These are phyloP conservation scores for Cyclotella cryptica DNA, from an alignment of 108 stramenopile genomes.

Conservation along the genomic window DNA sequence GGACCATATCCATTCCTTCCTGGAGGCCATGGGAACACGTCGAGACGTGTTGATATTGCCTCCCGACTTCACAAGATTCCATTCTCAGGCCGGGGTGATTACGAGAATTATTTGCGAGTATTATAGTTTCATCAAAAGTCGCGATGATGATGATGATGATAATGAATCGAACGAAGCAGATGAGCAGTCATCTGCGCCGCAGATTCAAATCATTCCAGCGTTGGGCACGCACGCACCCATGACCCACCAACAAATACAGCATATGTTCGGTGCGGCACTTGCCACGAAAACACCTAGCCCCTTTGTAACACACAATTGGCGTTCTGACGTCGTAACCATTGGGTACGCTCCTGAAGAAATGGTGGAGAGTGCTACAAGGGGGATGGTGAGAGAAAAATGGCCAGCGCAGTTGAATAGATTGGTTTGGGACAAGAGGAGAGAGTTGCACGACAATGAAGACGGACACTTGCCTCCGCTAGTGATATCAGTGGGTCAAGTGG, in stretches of 20 bases:
- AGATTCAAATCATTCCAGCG: conserved; percentile 88
- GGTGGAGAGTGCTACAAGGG: conserved; percentile 76
- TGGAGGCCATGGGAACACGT: conserved; percentile 62
- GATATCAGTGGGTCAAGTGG: conserved; percentile 86
- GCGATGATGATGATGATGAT: conserved; percentile 1
- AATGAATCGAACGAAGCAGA: neutral
- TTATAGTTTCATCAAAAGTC: conserved; percentile 66
- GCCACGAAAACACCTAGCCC: conserved; percentile 43
- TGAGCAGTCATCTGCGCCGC: conserved; percentile 11
- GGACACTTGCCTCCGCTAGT: conserved; percentile 65
- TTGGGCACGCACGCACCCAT: conserved; percentile 95
- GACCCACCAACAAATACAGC: conserved; percentile 78
- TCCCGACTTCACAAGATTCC: conserved; percentile 93
- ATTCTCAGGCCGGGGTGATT: conserved; percentile 88
- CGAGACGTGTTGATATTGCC: conserved; percentile 89
- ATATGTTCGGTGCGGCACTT: conserved; percentile 86
- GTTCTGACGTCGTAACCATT: conserved; percentile 94
- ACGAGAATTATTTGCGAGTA: conserved; percentile 85
- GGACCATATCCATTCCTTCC: conserved; percentile 51
- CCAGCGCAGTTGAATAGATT: conserved; percentile 94
- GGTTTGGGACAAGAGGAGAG: conserved; percentile 84
- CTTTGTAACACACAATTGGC: conserved; percentile 95
- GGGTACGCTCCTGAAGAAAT: conserved; percentile 86
- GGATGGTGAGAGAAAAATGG: conserved; percentile 79
- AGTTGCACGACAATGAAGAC: conserved; percentile 26